Evolutionary conservation across 345 rosid genomes (phyloP).

Genomic region (Litchi chinensis): DNA sequence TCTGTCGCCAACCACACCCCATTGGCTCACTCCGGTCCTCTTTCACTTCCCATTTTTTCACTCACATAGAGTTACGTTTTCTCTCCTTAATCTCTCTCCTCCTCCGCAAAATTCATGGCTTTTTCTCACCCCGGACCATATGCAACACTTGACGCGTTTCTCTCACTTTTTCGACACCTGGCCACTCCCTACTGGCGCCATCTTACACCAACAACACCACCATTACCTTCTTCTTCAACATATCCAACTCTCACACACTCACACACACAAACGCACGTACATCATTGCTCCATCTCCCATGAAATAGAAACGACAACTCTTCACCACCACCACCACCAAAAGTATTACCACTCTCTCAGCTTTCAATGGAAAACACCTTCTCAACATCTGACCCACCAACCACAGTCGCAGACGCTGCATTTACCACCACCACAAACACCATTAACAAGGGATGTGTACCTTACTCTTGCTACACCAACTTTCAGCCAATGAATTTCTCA

Average conservation of each 20-base stretch:
- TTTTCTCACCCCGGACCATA: constrained; percentile 16
- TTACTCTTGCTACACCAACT: constrained; percentile 19
- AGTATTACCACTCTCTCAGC: not conserved
- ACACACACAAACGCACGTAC: not conserved
- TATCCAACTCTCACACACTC: not conserved
- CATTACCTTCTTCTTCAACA: constrained; percentile 14
- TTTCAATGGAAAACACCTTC: constrained; percentile 16
- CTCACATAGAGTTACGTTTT: not conserved
- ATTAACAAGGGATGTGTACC: constrained; percentile 4
- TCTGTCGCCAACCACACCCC: constrained; percentile 29
- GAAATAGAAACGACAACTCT: not conserved
- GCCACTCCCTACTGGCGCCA: constrained; percentile 28
- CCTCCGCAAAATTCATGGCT: constrained; percentile 3
- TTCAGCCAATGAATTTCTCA: constrained; percentile 4
- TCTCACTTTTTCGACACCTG: constrained; percentile 38
- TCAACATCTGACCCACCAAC: not conserved
- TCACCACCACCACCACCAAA: not conserved
- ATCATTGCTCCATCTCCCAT: not conserved
- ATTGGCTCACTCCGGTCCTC: constrained; percentile 12
- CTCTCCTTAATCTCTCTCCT: constrained; percentile 7
- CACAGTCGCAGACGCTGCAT: not conserved
- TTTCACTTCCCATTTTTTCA: constrained; percentile 11
- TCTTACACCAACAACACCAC: constrained; percentile 11
- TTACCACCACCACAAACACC: not conserved
- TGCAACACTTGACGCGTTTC: constrained; percentile 38